These are phyloP conservation scores for Dioscorea alata DNA, from an alignment of 106 monocot species.

Conservation along the genomic window DNA sequence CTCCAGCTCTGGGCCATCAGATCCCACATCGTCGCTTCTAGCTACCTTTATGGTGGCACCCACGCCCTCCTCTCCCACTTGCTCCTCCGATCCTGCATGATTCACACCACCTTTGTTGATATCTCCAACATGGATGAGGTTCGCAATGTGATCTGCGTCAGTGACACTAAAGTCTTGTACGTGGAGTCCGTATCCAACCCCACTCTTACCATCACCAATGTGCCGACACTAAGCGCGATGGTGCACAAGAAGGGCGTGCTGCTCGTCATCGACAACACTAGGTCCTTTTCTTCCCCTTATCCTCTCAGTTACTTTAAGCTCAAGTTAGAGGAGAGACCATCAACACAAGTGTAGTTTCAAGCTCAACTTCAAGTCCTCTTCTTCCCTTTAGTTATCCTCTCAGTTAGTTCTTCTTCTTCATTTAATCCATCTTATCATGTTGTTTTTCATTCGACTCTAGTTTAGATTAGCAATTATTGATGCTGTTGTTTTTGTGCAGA, in stretches of 20 bases:
- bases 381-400: too few relatives aligned
- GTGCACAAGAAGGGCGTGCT: slow-evolving; percentile 71
- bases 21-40: slow-evolving; percentile 79
- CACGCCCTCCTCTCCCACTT: slow-evolving; percentile 71
- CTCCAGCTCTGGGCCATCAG: slow-evolving; percentile 68
- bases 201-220: slow-evolving; percentile 67
- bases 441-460: too few relatives aligned
- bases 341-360: too few relatives aligned
- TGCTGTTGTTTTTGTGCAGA: too few relatives aligned
- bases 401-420: too few relatives aligned
- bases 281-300: too few relatives aligned
- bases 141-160: slow-evolving; percentile 35
- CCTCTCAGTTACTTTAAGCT: too few relatives aligned
- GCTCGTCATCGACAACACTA: slow-evolving; percentile 93
- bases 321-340: too few relatives aligned
- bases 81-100: slow-evolving; percentile 46
- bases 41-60: slow-evolving; percentile 89
- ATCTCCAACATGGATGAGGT: slow-evolving; percentile 41
- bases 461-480: too few relatives aligned
- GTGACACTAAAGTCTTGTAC: slow-evolving; percentile 76
- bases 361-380: too few relatives aligned
- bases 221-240: slow-evolving; percentile 42
- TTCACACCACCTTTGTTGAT: slow-evolving; percentile 68
- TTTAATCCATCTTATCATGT: too few relatives aligned
- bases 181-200: slow-evolving; percentile 82